Percentiles rank a stretch among this genome's conserved stretches.
Conservation (phyloP, 2,329 filamentous ascomycete genomes). For the Aspergillus alliaceus region DNA sequence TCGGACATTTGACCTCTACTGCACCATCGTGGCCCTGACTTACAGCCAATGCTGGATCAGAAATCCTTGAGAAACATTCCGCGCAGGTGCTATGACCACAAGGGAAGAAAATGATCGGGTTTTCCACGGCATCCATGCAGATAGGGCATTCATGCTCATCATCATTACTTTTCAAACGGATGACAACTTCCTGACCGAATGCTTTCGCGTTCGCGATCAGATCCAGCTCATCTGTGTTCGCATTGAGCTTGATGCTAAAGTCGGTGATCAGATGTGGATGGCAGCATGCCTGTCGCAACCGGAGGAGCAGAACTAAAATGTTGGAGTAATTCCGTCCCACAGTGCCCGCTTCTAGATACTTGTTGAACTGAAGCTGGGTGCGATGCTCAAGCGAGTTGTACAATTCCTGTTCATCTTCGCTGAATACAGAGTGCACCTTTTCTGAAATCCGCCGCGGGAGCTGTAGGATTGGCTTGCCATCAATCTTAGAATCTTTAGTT, state of each 20-base stretch:
- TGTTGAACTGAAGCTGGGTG: constrained; percentile 72
- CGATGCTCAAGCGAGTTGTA: constrained; percentile 67
- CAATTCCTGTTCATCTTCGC: constrained; percentile 62
- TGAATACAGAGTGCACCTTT: constrained; percentile 64
- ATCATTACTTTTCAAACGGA: constrained; percentile 62
- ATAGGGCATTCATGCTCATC: constrained; percentile 77
- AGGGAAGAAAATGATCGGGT: constrained; percentile 75
- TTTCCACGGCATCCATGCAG: constrained; percentile 73
- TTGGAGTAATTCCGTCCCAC: constrained; percentile 74
- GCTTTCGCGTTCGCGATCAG: constrained; percentile 63
- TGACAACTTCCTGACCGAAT: constrained; percentile 61
- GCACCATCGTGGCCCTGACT: constrained; percentile 59
- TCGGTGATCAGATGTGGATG: constrained; percentile 72
- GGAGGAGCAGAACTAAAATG: constrained; percentile 75
- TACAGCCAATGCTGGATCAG: constrained; percentile 60
- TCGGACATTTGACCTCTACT: constrained; percentile 66
- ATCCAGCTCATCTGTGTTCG: constrained; percentile 53
- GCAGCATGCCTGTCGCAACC: constrained; percentile 78
- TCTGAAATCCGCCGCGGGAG: constrained; percentile 66
- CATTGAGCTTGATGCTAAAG: constrained; percentile 54
- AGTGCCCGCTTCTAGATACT: constrained; percentile 67
- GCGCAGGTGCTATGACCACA: constrained; percentile 80
- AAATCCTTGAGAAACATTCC: constrained; percentile 72
- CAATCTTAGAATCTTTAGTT: constrained; percentile 74
- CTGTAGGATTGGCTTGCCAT: constrained; percentile 73